phyloP scores from a whole-genome alignment of 257 asterid species.

The Gentiana dahurica region DNA sequence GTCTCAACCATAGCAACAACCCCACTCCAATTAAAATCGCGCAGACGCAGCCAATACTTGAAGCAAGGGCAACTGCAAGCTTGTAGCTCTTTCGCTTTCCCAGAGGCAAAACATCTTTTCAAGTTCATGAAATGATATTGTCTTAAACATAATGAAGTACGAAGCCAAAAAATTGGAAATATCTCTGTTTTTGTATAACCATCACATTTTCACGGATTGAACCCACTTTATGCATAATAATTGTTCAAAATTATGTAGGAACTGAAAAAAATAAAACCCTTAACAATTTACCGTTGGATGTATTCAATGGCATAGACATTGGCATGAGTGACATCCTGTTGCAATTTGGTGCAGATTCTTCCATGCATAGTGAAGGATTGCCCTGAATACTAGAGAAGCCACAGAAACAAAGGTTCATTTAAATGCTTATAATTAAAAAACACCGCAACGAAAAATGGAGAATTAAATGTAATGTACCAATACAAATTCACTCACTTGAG shows the following conservation, averaged over 20 bases:
- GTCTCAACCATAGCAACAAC: slow-evolving; percentile 53
- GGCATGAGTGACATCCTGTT: slow-evolving; percentile 58
- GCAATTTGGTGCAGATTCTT: slow-evolving; percentile 57
- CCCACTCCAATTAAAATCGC: slow-evolving; percentile 51
- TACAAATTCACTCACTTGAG: slow-evolving; percentile 50
- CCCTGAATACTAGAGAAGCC: slow-evolving; percentile 53
- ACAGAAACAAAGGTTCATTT: background rate
- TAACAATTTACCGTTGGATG: slow-evolving; percentile 39
- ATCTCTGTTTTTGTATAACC: background rate
- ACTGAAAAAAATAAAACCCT: background rate
- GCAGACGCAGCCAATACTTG: slow-evolving; percentile 53
- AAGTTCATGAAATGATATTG: slow-evolving; percentile 3
- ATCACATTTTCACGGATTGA: too few relatives aligned
- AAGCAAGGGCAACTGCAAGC: slow-evolving; percentile 58
- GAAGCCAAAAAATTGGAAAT: background rate
- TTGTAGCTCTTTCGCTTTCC: slow-evolving; percentile 44
- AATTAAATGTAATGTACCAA: background rate
- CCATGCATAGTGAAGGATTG: slow-evolving; percentile 69
- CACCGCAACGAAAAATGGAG: background rate
- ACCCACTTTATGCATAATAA: too few relatives aligned
- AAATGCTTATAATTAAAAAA: slow-evolving; percentile 6
- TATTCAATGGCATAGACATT: slow-evolving; percentile 79
- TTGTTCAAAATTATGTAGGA: background rate
- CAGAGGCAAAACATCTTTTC: slow-evolving; percentile 34
- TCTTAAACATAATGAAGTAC: background rate